A percentile compares a stretch with the other conserved stretches of the same genome.
Conservation (phyloP, 2,329 filamentous ascomycete genomes). For the Daldinia sp. region DNA sequence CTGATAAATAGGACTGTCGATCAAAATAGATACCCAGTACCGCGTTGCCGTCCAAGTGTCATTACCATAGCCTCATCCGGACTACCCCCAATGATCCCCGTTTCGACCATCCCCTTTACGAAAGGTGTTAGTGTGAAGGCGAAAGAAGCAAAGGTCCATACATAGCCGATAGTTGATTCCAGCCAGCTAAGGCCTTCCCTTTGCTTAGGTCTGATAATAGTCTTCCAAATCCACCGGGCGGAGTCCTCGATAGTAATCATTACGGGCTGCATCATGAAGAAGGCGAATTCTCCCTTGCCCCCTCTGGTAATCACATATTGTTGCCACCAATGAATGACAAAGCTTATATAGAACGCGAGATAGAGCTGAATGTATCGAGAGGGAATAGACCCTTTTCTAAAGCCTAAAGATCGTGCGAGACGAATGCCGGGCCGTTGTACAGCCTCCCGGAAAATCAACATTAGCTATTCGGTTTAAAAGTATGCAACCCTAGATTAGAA, state of each 20-base stretch:
- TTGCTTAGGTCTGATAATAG: not conserved
- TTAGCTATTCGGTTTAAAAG: not conserved
- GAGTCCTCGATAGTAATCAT: conserved; percentile 31
- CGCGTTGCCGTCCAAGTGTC: not conserved
- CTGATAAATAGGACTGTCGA: not conserved
- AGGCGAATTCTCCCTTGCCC: conserved; percentile 25
- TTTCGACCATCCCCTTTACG: not conserved
- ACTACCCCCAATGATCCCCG: not conserved
- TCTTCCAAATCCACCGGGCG: not conserved
- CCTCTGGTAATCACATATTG: conserved; percentile 13
- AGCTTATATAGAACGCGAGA: conserved; percentile 32
- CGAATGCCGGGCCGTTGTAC: conserved; percentile 15
- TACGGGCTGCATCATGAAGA: conserved; percentile 35
- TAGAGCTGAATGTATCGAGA: conserved; percentile 36
- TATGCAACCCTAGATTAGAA: not conserved
- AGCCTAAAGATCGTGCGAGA: conserved; percentile 17
- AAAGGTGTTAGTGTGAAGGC: not conserved
- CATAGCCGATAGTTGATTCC: not conserved
- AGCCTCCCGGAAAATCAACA: not conserved
- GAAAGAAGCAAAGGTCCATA: not conserved
- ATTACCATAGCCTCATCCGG: not conserved
- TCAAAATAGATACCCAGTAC: not conserved
- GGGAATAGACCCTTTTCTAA: conserved; percentile 27
- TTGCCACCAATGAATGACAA: conserved; percentile 23
- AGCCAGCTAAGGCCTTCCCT: not conserved